Evolutionary conservation across 108 stramenopile species (phyloP), one percentile per base, ranked within the genome.

Genomic region (Fragilariopsis cylindrus): DNA sequence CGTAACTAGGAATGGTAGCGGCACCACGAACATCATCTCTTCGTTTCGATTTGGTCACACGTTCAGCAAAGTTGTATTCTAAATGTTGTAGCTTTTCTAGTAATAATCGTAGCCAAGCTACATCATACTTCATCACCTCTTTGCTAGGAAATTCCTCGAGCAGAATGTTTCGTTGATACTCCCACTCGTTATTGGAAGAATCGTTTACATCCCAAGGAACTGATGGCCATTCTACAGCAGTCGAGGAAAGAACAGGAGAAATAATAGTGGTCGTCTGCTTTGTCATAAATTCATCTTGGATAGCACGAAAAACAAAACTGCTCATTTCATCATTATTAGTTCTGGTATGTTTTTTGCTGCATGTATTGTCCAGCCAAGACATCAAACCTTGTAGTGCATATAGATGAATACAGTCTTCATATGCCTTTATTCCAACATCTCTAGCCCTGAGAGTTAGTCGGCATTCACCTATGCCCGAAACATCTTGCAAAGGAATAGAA

Each of bases 11-110:
- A 63, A 96, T 82, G 4, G 88, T 91, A 40, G 76, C 70, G 30
- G 81, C 82, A 16, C 96, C 96, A n/a, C 93, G 80, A 16, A 16
- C 50, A 56, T 96, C 96, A 65, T 96, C 96, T 57, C 92, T 84
- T 41, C 81, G 53, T 57, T 96, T 96, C 67, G 86, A 82, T 47
- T 82, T 67, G 68, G 77, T 80, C 12, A 96, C 86, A 3, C 81
- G 80, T 40, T 66, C 63, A 9, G 90, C 89, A 65, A 88, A 81
- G 50, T 88, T 84, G 12, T 86, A 55, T 58, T 95, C 92, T 44
- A 95, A 56, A 19, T 76, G 69, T 19, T 85, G 74, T 15, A 89
- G 76, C 60, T 80, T 81, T 9, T 73, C 57, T 8, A 91, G 73
- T 3, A 84, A 9, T 0, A 69, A 57, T 47, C 19, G 55, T 0